Base-by-base conservation (phyloP, 495 filamentous ascomycete species). In the Neurospora hispaniola region DNA sequence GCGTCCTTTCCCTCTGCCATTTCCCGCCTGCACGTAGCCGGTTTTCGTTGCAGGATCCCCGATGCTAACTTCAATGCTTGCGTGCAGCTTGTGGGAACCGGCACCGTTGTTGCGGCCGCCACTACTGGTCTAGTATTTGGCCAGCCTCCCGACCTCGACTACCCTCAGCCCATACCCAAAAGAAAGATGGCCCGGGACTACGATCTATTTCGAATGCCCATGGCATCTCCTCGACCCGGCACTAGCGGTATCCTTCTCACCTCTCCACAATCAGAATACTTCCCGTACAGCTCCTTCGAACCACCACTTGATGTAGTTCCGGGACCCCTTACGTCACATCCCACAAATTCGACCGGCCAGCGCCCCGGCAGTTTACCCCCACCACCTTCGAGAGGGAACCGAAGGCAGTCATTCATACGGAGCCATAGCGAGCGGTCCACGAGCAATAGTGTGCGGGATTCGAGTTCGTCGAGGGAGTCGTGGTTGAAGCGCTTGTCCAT, bases 401-500 rank as follows among this genome's bases (percentile, higher is more conserved):
- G 80, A 69, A 80, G 88, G 78, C 76, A 86, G 74, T 82, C 86
- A 76, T 72, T 90, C 79, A 74, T 81, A 48, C 83, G 80, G 73
- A 66, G 54, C 54, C 81, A 78, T 73, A 76, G 80, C 38, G 81
- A 85, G 48, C 72, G 76, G 8, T 79, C 83, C 20, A 79, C 80
- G 43, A 77, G 75, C 1, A 84, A 85, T 70, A 81, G 78, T 74
- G 74, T 73, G 73, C 80, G 84, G 59, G 83, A 86, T 72, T 87
- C 87, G 3, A 73, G 86, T 11, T 89, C 88, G 23, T 87, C 87
- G 11, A 86, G 80, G 42, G 87, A 91, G 14, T 91, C 91, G n/a
- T 96, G 93, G 91, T 86, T 95, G 71, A 86, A 88, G 78, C 89
- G 92, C 41, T 82, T 95, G 70, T 96, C 93, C 23, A 82, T 86